phyloP scores from a whole-genome alignment of 805 yeast genomes.

The Jamesozyma lodderae region DNA sequence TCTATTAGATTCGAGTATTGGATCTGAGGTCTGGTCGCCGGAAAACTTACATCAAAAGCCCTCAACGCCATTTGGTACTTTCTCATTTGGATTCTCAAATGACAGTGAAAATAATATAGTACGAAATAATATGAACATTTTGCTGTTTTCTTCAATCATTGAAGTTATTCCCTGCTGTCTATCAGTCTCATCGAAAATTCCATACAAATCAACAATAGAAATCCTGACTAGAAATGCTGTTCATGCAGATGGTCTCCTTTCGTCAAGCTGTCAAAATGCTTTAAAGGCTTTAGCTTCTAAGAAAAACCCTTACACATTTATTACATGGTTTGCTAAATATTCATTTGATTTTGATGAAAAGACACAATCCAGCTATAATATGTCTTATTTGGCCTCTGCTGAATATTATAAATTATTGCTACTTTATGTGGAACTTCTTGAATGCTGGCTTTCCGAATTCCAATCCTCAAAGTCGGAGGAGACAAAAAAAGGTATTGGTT shows the following conservation, averaged over 20 bases:
- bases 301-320: conserved; percentile 58
- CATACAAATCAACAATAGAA: conserved; percentile 61
- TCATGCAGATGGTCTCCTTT: conserved; percentile 54
- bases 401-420: conserved; percentile 53
- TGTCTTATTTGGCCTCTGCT: conserved; percentile 50
- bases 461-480: conserved; percentile 31
- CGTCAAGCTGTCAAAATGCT: conserved; percentile 54
- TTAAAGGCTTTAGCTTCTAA: conserved; percentile 58
- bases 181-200: conserved; percentile 36
- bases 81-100: conserved; percentile 34
- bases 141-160: conserved; percentile 59
- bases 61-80: conserved; percentile 32
- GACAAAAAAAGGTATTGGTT: conserved; percentile 25
- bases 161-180: conserved; percentile 69
- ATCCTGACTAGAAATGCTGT: conserved; percentile 67
- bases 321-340: conserved; percentile 67
- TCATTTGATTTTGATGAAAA: conserved; percentile 76
- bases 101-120: conserved; percentile 26
- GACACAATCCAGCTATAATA: conserved; percentile 44
- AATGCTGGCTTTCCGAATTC: conserved; percentile 72
- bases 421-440: conserved; percentile 69
- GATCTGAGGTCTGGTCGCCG: conserved; percentile 35
- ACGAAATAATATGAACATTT: conserved; percentile 35
- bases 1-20: conserved; percentile 52
- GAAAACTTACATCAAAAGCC: conserved; percentile 31